These are phyloP conservation scores for Allantophomopsis lycopodina DNA, from an alignment of 2,329 filamentous ascomycete species.

Conservation along the genomic window DNA sequence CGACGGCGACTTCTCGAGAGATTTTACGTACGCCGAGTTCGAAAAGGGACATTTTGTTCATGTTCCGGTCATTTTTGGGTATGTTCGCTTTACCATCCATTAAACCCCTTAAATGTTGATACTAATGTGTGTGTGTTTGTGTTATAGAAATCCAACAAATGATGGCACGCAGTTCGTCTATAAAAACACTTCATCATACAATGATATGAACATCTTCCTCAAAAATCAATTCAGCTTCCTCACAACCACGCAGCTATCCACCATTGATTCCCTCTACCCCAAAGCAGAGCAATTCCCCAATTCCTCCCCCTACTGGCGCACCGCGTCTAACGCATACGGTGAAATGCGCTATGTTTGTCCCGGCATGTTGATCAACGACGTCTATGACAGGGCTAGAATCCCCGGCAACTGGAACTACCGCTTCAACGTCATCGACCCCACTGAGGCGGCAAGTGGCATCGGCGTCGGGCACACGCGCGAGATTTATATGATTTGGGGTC, in stretches of 20 bases:
- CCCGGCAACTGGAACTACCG: slow-evolving; percentile 50
- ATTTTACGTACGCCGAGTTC: slow-evolving; percentile 34
- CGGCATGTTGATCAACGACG: slow-evolving; percentile 32
- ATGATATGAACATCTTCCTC: slow-evolving; percentile 39
- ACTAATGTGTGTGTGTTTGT: too few relatives aligned
- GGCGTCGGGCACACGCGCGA: slow-evolving; percentile 59
- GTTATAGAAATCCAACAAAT: slow-evolving; percentile 30
- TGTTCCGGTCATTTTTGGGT: slow-evolving; percentile 38
- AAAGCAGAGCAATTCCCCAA: slow-evolving; percentile 29
- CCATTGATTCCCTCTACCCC: slow-evolving; percentile 42
- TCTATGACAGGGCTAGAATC: slow-evolving; percentile 12
- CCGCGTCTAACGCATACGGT: slow-evolving; percentile 43
- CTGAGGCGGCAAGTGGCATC: slow-evolving; percentile 33
- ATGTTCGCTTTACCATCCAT: slow-evolving; percentile 19
- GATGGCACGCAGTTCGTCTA: slow-evolving; percentile 52
- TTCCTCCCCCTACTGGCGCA: slow-evolving; percentile 41
- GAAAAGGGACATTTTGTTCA: slow-evolving; percentile 33
- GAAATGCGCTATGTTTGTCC: slow-evolving; percentile 55
- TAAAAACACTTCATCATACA: slow-evolving; percentile 26
- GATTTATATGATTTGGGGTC: slow-evolving; percentile 52
- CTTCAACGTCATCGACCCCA: slow-evolving; percentile 44
- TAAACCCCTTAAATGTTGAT: too few relatives aligned
- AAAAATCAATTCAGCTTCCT: slow-evolving; percentile 43
- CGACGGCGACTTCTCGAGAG: slow-evolving; percentile 35
- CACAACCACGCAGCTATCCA: slow-evolving; percentile 30